Evolutionary conservation across 495 filamentous ascomycete genomes (phyloP).

Genomic region (Podospora pseudopauciseta): DNA sequence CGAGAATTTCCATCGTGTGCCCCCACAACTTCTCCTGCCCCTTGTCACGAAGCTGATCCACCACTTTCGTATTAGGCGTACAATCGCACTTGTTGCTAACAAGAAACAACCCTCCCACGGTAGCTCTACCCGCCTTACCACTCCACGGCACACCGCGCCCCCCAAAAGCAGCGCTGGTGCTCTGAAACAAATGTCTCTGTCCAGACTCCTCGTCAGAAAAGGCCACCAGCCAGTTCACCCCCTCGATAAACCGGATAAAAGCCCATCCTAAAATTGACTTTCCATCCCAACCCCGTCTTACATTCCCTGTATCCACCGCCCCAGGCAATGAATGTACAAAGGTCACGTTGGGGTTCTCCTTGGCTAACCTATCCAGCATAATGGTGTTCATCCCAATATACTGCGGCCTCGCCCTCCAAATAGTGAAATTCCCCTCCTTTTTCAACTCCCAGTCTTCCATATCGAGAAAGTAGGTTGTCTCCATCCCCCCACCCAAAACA

Average conservation of each 20-base stretch:
- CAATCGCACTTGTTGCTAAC: no score
- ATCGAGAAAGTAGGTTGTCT: conserved; percentile 24
- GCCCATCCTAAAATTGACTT: conserved; percentile 18
- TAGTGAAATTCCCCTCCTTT: conserved; percentile 30
- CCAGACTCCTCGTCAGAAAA: conserved; percentile 30
- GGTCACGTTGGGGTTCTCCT: conserved; percentile 32
- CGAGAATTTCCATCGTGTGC: no score
- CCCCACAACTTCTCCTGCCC: no score
- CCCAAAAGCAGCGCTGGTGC: conserved; percentile 34
- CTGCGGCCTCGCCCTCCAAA: conserved; percentile 17
- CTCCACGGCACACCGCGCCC: conserved; percentile 28
- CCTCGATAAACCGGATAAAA: conserved; percentile 25
- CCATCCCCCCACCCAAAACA: conserved; percentile 34
- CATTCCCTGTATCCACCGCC: conserved; percentile 34
- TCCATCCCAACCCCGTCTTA: conserved; percentile 27
- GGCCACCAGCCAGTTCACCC: conserved; percentile 14
- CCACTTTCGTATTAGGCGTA: no score
- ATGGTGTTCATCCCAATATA: conserved; percentile 24
- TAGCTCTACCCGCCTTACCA: conserved; percentile 19
- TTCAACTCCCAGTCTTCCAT: conserved; percentile 37
- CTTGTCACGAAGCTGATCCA: no score
- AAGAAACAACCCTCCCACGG: no score
- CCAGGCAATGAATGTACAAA: conserved; percentile 40
- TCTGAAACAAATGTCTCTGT: conserved; percentile 33
- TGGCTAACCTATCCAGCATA: conserved; percentile 27